phyloP scores from a whole-genome alignment of 192 early-diverging fungal genomes.

The Neocallimastix lanati region DNA sequence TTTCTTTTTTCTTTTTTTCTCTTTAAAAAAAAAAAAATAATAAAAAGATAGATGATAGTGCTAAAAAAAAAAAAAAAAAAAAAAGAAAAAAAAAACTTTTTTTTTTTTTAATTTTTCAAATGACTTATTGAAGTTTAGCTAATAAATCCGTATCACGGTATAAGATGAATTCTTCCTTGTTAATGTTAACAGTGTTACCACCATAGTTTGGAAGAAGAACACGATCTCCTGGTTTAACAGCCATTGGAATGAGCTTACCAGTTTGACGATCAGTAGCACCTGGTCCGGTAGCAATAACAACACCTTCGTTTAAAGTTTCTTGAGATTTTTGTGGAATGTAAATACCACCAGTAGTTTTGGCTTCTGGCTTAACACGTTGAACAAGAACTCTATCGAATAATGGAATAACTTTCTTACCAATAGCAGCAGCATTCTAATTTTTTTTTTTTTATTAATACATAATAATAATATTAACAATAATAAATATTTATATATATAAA shows the following conservation, averaged over 20 bases:
- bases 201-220: conserved; percentile 92
- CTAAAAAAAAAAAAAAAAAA: neutral
- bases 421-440: neutral
- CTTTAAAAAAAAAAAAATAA: no score
- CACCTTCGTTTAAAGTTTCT: conserved; percentile 87
- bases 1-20: no score
- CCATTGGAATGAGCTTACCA: conserved; percentile 57
- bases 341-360: conserved; percentile 87
- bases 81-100: no score
- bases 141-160: conserved; percentile 88
- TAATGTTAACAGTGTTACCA: conserved; percentile 81
- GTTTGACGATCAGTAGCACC: conserved; percentile 47
- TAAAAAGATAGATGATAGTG: no score
- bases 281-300: conserved; percentile 85
- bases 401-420: conserved; percentile 75
- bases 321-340: conserved; percentile 98
- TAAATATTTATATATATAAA: no score
- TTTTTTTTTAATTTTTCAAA: neutral
- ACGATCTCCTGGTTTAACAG: conserved; percentile 78
- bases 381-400: conserved; percentile 96
- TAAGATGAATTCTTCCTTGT: conserved; percentile 73
- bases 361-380: conserved; percentile 83
- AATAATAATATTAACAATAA: no score
- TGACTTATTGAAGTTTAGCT: conserved; percentile 57
- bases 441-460: no score